Evolutionary conservation across 345 rosid genomes (phyloP), one percentile per base, ranked within the genome.

Genomic region (Populus davidiana): DNA sequence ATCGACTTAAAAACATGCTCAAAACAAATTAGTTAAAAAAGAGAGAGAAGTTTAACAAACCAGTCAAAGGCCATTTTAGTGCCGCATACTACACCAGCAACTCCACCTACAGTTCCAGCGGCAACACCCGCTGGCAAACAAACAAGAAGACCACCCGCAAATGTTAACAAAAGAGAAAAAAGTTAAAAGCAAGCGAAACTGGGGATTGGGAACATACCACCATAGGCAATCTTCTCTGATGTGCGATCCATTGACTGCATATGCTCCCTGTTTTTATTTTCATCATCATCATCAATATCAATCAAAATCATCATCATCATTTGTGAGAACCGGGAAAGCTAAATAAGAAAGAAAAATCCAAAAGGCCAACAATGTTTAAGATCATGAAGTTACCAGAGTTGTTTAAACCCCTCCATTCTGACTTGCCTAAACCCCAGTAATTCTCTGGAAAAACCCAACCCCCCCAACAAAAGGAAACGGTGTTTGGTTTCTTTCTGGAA

Each of bases 231-330:
- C 64, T 67, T 75, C 7, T 75, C 78, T 0, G 78, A 38, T 35
- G 78, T 50, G 49, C 66, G 72, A 75, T 67, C 78, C 72, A 75
- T 75, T 67, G 78, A 66, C 61, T 75, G 78, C 63, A 75, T 66
- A 4, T 65, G 59, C 14, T 21, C 64, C 78, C 78, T 75, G 78
- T 54, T 54, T 54, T 59, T 38, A 73, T 73, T 72, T 52, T 8
- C 47, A 35, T 21, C 21, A 18, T 35, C 61, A 21, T 35, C 61
- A 7, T 54, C 61, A 21, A 6, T 54, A 7, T 54, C 61, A 21
- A 6, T 54, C 61, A 54, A 54, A 2, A 54, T 54, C 61, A 54
- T 52, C 59, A 54, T 52, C 59, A 52, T 0, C 61, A 7, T 54
- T 54, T 54, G 25, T 54, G 1, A 54, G 61, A 43, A 43, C 47